Evolutionary conservation across 2,329 filamentous ascomycete species (phyloP).

Genomic region (Scorias spongiosa): DNA sequence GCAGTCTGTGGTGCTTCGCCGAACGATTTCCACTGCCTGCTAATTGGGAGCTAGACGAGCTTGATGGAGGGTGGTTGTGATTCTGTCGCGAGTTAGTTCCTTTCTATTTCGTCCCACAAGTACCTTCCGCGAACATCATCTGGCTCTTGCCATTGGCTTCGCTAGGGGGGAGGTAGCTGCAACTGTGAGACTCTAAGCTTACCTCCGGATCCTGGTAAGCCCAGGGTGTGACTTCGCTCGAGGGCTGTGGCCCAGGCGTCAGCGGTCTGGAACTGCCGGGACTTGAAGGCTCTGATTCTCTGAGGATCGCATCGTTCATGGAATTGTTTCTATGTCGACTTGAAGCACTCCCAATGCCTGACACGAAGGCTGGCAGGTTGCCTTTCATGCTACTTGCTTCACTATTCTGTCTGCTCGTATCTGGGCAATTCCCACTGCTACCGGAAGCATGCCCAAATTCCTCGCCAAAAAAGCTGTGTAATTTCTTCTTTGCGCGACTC

Average conservation of each 20-base stretch:
- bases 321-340: constrained; percentile 64
- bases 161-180: too few species aligned
- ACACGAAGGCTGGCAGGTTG: constrained; percentile 39
- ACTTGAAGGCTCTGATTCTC: constrained; percentile 44
- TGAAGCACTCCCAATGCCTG: constrained; percentile 18
- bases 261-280: constrained; percentile 62
- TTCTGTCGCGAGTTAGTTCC: constrained; percentile 5
- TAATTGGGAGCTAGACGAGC: constrained; percentile 5
- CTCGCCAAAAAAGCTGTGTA: constrained; percentile 86
- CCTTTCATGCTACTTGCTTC: constrained; percentile 32
- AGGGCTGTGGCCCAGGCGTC: constrained; percentile 43
- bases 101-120: background rate
- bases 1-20: constrained; percentile 34
- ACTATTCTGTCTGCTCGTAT: constrained; percentile 41
- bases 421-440: background rate
- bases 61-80: constrained; percentile 13
- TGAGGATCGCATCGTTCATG: constrained; percentile 47
- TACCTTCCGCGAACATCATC: background rate
- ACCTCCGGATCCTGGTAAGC: constrained; percentile 50
- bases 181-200: background rate
- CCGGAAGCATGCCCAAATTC: constrained; percentile 51
- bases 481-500: constrained; percentile 61
- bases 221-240: constrained; percentile 91
- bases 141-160: too few species aligned
- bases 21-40: constrained; percentile 18